A percentile compares a stretch with the other conserved stretches of the same genome.
phyloP scores from a whole-genome alignment of 768 basidiomycete genomes.

The Lentinus brumalis region DNA sequence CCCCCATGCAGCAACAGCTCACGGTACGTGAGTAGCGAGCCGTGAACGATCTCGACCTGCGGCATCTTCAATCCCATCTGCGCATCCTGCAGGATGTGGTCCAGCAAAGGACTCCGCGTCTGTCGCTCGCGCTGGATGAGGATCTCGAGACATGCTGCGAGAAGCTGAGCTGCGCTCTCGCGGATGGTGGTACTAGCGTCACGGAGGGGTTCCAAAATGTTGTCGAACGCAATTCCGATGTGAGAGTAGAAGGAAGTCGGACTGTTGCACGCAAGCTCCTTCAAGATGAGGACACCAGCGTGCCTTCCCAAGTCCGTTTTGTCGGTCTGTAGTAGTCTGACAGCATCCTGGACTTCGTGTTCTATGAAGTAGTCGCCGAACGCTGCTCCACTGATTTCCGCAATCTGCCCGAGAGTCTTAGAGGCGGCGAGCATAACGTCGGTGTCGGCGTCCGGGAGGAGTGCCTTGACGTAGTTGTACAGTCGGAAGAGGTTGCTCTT shows the following conservation, averaged over 20 bases:
- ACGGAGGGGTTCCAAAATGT: constrained; percentile 86
- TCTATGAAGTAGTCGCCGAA: constrained; percentile 92
- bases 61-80: constrained; percentile 77
- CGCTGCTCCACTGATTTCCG: constrained; percentile 76
- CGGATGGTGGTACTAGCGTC: constrained; percentile 89
- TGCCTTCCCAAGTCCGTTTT: constrained; percentile 81
- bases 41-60: constrained; percentile 89
- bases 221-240: constrained; percentile 87
- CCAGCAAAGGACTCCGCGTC: constrained; percentile 63
- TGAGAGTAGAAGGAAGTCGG: constrained; percentile 86
- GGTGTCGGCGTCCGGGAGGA: constrained; percentile 89
- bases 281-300: constrained; percentile 90
- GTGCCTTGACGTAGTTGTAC: constrained; percentile 90
- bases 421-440: constrained; percentile 94
- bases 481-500: constrained; percentile 82
- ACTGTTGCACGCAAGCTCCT: constrained; percentile 90
- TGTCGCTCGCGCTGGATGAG: constrained; percentile 74
- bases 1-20: constrained; percentile 90
- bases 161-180: constrained; percentile 89
- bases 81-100: constrained; percentile 87
- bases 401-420: constrained; percentile 86
- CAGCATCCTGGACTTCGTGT: constrained; percentile 82
- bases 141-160: constrained; percentile 93
- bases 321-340: constrained; percentile 78
- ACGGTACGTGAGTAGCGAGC: constrained; percentile 87